These are phyloP conservation scores for Groenewaldozyma sp. DNA, from an alignment of 1,139 yeast species.

Conservation along the genomic window DNA sequence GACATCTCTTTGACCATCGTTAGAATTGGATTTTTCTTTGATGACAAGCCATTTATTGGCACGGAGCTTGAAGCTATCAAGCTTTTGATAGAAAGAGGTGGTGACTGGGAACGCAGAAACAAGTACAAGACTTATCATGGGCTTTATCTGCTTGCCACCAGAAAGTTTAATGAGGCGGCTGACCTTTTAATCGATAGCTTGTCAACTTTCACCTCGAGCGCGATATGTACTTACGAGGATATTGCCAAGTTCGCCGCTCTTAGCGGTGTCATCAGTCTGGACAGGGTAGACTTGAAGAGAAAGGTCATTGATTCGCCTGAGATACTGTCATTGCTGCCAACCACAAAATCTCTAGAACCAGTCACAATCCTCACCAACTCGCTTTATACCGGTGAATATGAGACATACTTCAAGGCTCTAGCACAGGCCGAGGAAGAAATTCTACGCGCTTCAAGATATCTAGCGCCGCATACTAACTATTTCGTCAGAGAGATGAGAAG, in stretches of 20 bases:
- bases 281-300: conserved; percentile 73
- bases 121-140: conserved; percentile 89
- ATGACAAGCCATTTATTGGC: conserved; percentile 62
- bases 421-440: conserved; percentile 72
- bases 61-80: conserved; percentile 69
- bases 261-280: conserved; percentile 74
- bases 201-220: conserved; percentile 95
- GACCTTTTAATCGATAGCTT: conserved; percentile 77
- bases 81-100: conserved; percentile 81
- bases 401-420: conserved; percentile 67
- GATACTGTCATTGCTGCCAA: conserved; percentile 68
- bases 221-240: conserved; percentile 79
- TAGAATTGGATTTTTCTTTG: conserved; percentile 80
- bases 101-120: conserved; percentile 98
- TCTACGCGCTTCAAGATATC: conserved; percentile 63
- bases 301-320: conserved; percentile 93
- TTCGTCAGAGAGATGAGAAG: conserved; percentile 90
- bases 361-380: conserved; percentile 78
- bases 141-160: conserved; percentile 69
- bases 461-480: conserved; percentile 70
- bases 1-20: conserved; percentile 75
- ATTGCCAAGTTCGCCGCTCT: conserved; percentile 83
- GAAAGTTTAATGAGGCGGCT: conserved; percentile 81
- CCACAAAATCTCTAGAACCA: conserved; percentile 67
- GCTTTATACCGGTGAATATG: conserved; percentile 82